phyloP scores from a whole-genome alignment of 768 basidiomycete species.

The Trichaptum fuscoviolaceum region DNA sequence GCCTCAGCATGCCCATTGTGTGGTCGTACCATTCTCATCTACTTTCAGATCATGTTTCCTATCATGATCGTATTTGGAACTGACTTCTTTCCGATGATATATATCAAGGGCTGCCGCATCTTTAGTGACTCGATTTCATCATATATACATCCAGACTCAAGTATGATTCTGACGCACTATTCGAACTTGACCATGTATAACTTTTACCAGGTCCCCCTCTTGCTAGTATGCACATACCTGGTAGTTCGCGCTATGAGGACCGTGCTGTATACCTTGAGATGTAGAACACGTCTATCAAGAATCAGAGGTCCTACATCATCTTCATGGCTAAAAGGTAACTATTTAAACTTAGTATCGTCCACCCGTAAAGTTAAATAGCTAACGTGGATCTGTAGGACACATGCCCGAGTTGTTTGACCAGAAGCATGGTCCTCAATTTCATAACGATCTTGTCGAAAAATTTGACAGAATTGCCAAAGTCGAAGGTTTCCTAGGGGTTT shows the following conservation, averaged over 20 bases:
- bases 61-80: no score
- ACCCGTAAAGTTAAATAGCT: neutral
- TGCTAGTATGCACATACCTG: neutral
- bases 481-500: slow-evolving; percentile 16
- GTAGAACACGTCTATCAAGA: neutral
- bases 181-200: neutral
- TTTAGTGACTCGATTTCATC: neutral
- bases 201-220: neutral
- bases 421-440: slow-evolving; percentile 13
- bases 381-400: neutral
- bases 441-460: slow-evolving; percentile 11
- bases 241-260: neutral
- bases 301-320: neutral
- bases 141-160: neutral
- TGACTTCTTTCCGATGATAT: no score
- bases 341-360: neutral
- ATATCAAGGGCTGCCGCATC: no score
- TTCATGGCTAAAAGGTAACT: neutral
- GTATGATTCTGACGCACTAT: neutral
- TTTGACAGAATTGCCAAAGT: slow-evolving; percentile 17
- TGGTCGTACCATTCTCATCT: neutral
- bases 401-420: slow-evolving; percentile 12
- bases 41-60: neutral
- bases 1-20: neutral
- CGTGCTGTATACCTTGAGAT: neutral